These are phyloP conservation scores for Spathaspora girioi DNA, from an alignment of 805 yeast species.

Conservation along the genomic window DNA sequence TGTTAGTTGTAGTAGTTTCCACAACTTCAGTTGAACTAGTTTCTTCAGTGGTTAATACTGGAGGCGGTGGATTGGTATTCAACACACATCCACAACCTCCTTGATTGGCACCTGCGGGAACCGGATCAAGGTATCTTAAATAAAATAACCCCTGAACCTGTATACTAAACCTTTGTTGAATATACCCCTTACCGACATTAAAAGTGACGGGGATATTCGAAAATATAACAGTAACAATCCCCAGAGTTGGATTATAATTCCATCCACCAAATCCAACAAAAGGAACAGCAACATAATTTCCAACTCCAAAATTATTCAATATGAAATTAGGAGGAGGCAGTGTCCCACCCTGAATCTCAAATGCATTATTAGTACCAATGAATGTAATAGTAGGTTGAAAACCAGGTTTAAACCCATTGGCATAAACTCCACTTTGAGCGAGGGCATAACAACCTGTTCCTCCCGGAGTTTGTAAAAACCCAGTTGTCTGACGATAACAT, in stretches of 20 bases:
- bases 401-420: neutral
- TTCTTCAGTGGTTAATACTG: neutral
- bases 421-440: neutral
- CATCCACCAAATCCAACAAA: neutral
- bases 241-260: neutral
- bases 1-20: neutral
- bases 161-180: neutral
- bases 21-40: neutral
- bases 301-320: neutral
- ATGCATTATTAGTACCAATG: neutral
- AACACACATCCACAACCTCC: neutral
- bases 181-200: neutral
- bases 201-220: neutral
- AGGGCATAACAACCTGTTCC: neutral
- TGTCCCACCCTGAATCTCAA: neutral
- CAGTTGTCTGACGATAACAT: neutral
- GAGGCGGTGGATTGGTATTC: neutral
- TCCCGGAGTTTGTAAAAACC: neutral
- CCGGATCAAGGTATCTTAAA: neutral
- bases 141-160: neutral
- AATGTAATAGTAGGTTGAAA: neutral
- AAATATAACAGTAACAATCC: neutral
- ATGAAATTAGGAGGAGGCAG: neutral
- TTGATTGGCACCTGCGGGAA: neutral
- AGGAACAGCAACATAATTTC: neutral